Base-by-base conservation (phyloP, 352 stramenopile genomes). In the Peronospora belbahrii region DNA sequence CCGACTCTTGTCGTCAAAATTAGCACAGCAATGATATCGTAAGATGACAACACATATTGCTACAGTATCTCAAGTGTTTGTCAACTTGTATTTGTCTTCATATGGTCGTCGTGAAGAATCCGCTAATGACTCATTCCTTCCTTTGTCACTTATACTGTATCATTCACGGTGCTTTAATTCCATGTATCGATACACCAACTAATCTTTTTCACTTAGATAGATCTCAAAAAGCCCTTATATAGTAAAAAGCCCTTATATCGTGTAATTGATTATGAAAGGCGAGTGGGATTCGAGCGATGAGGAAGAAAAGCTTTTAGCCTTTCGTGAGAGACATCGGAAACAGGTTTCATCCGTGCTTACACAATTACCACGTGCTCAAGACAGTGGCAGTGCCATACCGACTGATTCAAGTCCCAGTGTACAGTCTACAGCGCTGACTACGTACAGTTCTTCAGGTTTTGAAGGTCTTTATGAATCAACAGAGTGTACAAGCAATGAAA, bases 381-480 rank as follows among this genome's bases (percentile, higher is more conserved):
- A 55, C 10, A 48, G 42, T 11, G 46, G 54, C 19, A 44, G 56
- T 6, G 30, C 52, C 20, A 25, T 41, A 18, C 38, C 27, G 28
- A 33, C 31, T 22, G 34, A 19, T 6, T 36, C 50, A 18, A 59
- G 39, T 30, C 47, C 47, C 17, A 75, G 56, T 15, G 56, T 66
- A 10, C 51, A 65, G 40, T 74, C 67, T 31, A 75, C 62, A 32
- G 65, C 67, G 13, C 52, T 79, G 3, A 75, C 67, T 0, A 71
- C 66, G 25, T 76, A 74, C 59, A 67, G 58, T 18, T 66, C 67
- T 0, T 60, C 53, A 1, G 71, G 62, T 0, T 59, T 80, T 23
- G 66, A 79, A n/a, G 62, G 63, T 13, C 53, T 83, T 13, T 86
- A 80, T 50, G 71, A 83, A 52, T 80, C 72, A 6, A 51, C 67